A percentile compares a stretch with the other conserved stretches of the same genome.
Evolutionary conservation across 805 yeast genomes (phyloP).

Genomic region (Kurtzmaniella fragi): DNA sequence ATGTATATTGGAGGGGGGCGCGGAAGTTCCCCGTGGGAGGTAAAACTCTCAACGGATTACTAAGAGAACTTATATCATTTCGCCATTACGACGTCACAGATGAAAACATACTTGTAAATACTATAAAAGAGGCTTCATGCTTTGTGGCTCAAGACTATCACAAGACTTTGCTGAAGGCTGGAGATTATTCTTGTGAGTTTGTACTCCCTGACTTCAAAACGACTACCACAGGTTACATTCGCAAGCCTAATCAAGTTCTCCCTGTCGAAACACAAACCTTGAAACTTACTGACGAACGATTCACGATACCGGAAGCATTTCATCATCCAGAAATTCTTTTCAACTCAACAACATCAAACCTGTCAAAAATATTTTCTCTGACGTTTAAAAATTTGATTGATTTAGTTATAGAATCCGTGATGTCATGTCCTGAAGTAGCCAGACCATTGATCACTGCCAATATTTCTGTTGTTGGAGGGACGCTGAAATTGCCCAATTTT

Average conservation of each 20-base stretch:
- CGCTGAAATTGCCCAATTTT: slow-evolving; percentile 65
- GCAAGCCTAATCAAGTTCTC: neutral
- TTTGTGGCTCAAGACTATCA: slow-evolving; percentile 61
- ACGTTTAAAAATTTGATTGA: slow-evolving; percentile 76
- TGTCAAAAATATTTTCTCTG: slow-evolving; percentile 28
- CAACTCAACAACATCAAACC: slow-evolving; percentile 21
- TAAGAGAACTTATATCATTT: slow-evolving; percentile 81
- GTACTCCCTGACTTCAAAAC: slow-evolving; percentile 86
- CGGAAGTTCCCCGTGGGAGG: slow-evolving; percentile 85
- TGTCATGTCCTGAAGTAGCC: slow-evolving; percentile 65
- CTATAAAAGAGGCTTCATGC: slow-evolving; percentile 76
- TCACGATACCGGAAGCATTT: slow-evolving; percentile 78
- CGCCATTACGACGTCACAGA: slow-evolving; percentile 92
- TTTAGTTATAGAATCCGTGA: slow-evolving; percentile 63
- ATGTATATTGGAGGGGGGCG: slow-evolving; percentile 71
- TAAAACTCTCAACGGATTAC: slow-evolving; percentile 69
- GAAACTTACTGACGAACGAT: slow-evolving; percentile 75
- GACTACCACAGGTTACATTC: slow-evolving; percentile 62
- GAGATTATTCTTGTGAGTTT: slow-evolving; percentile 52
- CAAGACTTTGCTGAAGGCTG: slow-evolving; percentile 35
- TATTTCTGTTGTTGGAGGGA: slow-evolving; percentile 80
- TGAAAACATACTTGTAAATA: slow-evolving; percentile 78
- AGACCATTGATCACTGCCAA: slow-evolving; percentile 77
- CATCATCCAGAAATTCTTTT: slow-evolving; percentile 74
- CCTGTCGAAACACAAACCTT: slow-evolving; percentile 55